Conservation (phyloP, 2,329 filamentous ascomycete genomes). For the Ceratocystis ficicola region DNA sequence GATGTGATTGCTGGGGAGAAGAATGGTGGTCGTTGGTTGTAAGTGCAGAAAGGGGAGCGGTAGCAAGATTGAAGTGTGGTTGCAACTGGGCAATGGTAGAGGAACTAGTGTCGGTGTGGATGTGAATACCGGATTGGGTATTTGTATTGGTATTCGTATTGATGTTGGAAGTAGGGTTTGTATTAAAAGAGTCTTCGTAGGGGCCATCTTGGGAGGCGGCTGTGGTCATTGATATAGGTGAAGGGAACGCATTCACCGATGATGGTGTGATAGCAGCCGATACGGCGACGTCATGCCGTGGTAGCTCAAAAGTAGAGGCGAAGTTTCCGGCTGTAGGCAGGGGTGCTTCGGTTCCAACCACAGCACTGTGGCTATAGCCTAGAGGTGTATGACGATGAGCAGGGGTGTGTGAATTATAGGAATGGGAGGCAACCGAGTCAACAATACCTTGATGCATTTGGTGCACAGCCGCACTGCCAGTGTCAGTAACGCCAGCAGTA, state of each 20-base stretch:
- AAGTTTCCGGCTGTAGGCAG: slow-evolving; percentile 7
- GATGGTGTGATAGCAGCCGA: slow-evolving; percentile 11
- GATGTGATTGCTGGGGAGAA: slow-evolving; percentile 1
- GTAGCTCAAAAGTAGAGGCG: not conserved
- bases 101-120: no score
- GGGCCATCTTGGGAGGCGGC: slow-evolving; percentile 15
- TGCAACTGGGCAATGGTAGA: slow-evolving; percentile 11
- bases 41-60: not conserved
- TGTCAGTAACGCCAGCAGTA: not conserved
- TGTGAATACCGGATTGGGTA: no score
- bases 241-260: slow-evolving; percentile 15
- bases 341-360: slow-evolving; percentile 5
- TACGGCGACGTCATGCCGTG: slow-evolving; percentile 18
- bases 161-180: not conserved
- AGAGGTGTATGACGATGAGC: not conserved
- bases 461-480: slow-evolving; percentile 11
- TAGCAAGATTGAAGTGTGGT: slow-evolving; percentile 14
- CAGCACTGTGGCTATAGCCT: slow-evolving; percentile 1
- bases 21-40: not conserved
- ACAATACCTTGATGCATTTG: slow-evolving; percentile 5
- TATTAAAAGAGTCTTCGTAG: not conserved
- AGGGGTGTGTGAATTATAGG: not conserved
- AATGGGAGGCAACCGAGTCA: slow-evolving; percentile 13
- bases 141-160: no score
- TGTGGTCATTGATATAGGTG: slow-evolving; percentile 21